A percentile compares a stretch with the other conserved stretches of the same genome.
Conservation (phyloP, 2,329 filamentous ascomycete genomes). For the Byssoonygena ceratinophila region DNA sequence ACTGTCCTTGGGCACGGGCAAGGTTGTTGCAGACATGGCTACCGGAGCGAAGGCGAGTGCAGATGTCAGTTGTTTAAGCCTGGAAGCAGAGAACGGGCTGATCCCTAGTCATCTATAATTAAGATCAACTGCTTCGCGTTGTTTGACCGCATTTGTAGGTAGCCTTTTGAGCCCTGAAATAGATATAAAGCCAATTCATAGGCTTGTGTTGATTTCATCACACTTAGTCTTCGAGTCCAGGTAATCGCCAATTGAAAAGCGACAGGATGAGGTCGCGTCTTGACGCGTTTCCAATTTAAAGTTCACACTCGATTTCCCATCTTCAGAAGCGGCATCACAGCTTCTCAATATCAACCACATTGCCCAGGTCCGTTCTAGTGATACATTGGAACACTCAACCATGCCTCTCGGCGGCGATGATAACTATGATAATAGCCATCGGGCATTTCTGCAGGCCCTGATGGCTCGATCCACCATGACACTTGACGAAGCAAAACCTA, state of each 20-base stretch:
- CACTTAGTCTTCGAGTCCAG: too few relatives aligned
- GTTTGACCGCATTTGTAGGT: background rate
- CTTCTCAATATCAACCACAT: background rate
- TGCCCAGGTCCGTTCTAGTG: background rate
- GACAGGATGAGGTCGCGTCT: background rate
- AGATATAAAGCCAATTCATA: background rate
- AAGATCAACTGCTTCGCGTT: background rate
- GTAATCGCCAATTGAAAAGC: too few relatives aligned
- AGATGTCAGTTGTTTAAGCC: slow-evolving; percentile 46
- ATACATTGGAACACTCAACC: background rate
- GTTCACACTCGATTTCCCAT: too few relatives aligned
- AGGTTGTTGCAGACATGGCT: slow-evolving; percentile 60
- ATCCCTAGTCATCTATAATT: background rate
- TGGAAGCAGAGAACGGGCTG: slow-evolving; percentile 17
- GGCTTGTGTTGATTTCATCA: too few relatives aligned
- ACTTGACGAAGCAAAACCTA: slow-evolving; percentile 57
- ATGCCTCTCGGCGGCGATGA: slow-evolving; percentile 10
- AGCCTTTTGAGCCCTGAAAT: background rate
- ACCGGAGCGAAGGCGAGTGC: slow-evolving; percentile 48
- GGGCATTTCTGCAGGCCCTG: slow-evolving; percentile 84
- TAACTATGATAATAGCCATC: slow-evolving; percentile 56
- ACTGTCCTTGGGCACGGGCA: slow-evolving; percentile 56
- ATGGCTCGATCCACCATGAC: slow-evolving; percentile 69
- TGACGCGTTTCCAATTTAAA: too few relatives aligned
- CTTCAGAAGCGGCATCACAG: background rate